Evolutionary conservation across 768 basidiomycete genomes (phyloP), one percentile per base, ranked within the genome.

Genomic region (Russula griseocarnosa): DNA sequence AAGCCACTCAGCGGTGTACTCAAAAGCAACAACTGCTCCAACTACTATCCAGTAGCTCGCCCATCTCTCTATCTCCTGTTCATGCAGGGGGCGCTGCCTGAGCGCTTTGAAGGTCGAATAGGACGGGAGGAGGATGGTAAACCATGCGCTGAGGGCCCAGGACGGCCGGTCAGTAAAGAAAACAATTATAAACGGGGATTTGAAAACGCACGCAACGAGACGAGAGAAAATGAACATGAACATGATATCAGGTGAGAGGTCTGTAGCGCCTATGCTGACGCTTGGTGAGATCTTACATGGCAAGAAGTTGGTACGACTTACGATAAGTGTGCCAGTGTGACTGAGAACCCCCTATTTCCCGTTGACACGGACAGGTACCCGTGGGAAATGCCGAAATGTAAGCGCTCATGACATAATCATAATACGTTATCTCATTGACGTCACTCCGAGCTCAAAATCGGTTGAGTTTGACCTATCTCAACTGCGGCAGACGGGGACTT

Each of bases 41-140:
- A 88, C 72, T 62, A 88, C 81, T 47, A 78, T 71, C 88, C 88
- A 89, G 70, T 88, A 87, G 72, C 77, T 79, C 50, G 81, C 73
- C 78, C 83, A 84, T 67, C 77, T 76, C 67, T 84, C 82, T 60
- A 87, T 73, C 36, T 84, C 80, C 32, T 77, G 75, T 70, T 84
- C 83, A 38, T 75, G 69, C 70, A 81, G 63, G 13, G 84, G 82
- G 53, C 79, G 76, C 57, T 79, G 81, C 0, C 82, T 78, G 34
- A 89, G 75, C 13, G 85, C 83, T 73, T 90, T 88, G 80, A 81
- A 87, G 10, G 87, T 88, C 3, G 79, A 74, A 67, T 82, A 89
- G 65, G 77, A 79, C 0, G 88, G 88, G 5, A 88, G 74, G 1
- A 84, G 75, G 70, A 87, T 86, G 0, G 83, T 85, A 67, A 89